Evolutionary conservation across 352 stramenopile species (phyloP).

Genomic region (Vaucheria bursata): DNA sequence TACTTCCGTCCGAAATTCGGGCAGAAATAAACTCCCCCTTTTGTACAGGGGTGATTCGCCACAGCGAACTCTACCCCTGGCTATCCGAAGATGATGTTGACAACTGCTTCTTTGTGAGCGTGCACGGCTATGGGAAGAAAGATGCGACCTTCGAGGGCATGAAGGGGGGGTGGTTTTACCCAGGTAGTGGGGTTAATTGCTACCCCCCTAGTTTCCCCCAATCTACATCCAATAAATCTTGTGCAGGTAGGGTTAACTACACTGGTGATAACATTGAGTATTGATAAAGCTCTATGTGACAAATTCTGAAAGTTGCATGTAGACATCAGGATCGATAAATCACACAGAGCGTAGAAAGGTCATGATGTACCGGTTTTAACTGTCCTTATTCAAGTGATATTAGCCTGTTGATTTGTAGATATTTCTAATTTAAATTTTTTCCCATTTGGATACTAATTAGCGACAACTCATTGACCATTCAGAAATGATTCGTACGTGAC

Average conservation of each 20-base stretch:
- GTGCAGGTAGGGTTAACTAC: not conserved
- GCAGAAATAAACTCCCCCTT: constrained; percentile 73
- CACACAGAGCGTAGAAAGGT: not conserved
- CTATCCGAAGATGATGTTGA: constrained; percentile 80
- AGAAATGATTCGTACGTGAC: too few relatives aligned
- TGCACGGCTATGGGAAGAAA: constrained; percentile 61
- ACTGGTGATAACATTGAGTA: not conserved
- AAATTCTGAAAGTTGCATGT: not conserved
- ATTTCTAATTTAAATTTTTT: too few relatives aligned
- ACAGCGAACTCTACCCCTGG: constrained; percentile 83
- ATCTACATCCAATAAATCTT: not conserved
- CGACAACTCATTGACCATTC: too few relatives aligned
- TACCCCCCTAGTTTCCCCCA: not conserved
- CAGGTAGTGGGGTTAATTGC: constrained; percentile 56
- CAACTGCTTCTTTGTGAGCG: constrained; percentile 90
- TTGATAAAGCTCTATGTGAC: not conserved
- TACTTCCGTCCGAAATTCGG: constrained; percentile 73
- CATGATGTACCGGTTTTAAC: not conserved
- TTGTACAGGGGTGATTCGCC: constrained; percentile 63
- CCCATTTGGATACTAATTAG: too few relatives aligned
- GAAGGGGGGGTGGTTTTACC: constrained; percentile 63
- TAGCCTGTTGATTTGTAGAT: too few relatives aligned
- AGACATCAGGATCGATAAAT: not conserved
- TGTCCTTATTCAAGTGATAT: too few relatives aligned
- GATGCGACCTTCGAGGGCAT: constrained; percentile 51